Base-by-base conservation (phyloP, 495 filamentous ascomycete species). In the Staphylotrichum tortipilum region DNA sequence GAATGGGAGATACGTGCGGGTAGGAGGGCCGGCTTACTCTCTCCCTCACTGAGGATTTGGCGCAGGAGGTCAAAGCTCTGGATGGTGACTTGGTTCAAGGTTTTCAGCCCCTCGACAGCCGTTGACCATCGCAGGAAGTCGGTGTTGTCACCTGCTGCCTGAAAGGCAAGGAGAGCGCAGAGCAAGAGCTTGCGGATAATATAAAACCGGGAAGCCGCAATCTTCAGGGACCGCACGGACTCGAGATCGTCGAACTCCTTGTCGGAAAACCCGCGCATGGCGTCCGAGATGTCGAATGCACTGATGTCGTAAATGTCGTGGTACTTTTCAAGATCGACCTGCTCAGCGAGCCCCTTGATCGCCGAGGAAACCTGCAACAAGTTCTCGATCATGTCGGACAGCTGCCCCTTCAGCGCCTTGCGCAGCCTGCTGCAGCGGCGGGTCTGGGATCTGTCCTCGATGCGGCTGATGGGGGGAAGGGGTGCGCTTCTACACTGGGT, bases 271-370 rank as follows among this genome's bases (percentile, higher is more conserved):
- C 78, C 78, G 19, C 76, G 63, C 48, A 80, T 72, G 4, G 83
- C 80, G 47, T 86, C 84, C 40, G 76, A 73, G 12, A 90, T 74
- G 56, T 97, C 90, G 28, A 80, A 78, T 39, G 83, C 75, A 46
- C 78, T 87, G 50, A 97, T 83, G 58, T 97, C 89, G 56, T 95
- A 95, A 30, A 95, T 84, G 57, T 95, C 89, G 51, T 86, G 82
- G 62, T 89, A 95, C 68, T 87, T 92, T 41, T 89, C 90, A 12
- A 95, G 70, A 57, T 95, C 85, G 39, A 81, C 71, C 54, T 84
- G 77, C 60, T 89, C 81, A 2, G 87, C 79, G 29, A 94, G 78
- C 6, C 78, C 79, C 59, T 82, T 82, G 24, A 96, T 67, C 7
- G 70, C 73, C 28, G 73, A 71, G 47, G 80, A 84, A 8, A 83